Evolutionary conservation across 768 basidiomycete species (phyloP).

Genomic region (Boletus pseudo-olivaceus): DNA sequence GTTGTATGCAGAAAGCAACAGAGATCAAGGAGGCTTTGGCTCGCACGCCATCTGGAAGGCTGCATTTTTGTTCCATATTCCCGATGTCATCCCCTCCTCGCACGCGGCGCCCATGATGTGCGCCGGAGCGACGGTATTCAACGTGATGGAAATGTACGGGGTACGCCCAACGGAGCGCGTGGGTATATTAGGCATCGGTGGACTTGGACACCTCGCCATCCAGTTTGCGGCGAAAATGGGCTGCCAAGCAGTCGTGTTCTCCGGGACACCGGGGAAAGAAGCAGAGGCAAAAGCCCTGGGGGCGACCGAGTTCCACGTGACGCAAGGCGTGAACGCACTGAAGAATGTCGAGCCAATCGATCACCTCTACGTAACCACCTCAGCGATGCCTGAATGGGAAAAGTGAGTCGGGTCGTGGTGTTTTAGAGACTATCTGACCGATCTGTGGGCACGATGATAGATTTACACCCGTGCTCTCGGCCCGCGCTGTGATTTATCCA

Average conservation of each 20-base stretch:
- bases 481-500: conserved; percentile 13
- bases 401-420: neutral
- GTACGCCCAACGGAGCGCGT: conserved; percentile 26
- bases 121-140: conserved; percentile 25
- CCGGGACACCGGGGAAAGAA: conserved; percentile 19
- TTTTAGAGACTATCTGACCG: neutral
- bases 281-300: conserved; percentile 27
- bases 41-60: conserved; percentile 28
- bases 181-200: conserved; percentile 26
- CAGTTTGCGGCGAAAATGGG: conserved; percentile 32
- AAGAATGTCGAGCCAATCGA: neutral
- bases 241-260: conserved; percentile 28
- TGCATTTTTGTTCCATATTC: conserved; percentile 28
- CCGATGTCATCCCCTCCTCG: conserved; percentile 18
- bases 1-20: conserved; percentile 9
- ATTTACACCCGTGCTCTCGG: conserved; percentile 17
- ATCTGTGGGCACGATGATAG: neutral
- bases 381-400: conserved; percentile 10
- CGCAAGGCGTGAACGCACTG: neutral
- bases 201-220: conserved; percentile 28
- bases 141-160: conserved; percentile 17
- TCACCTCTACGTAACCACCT: neutral
- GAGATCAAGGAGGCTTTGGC: conserved; percentile 20
- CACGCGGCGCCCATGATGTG: conserved; percentile 30
- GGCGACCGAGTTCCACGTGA: conserved; percentile 24